phyloP scores from a whole-genome alignment of 164 flowering plant species.

The Echeveria elegans region DNA sequence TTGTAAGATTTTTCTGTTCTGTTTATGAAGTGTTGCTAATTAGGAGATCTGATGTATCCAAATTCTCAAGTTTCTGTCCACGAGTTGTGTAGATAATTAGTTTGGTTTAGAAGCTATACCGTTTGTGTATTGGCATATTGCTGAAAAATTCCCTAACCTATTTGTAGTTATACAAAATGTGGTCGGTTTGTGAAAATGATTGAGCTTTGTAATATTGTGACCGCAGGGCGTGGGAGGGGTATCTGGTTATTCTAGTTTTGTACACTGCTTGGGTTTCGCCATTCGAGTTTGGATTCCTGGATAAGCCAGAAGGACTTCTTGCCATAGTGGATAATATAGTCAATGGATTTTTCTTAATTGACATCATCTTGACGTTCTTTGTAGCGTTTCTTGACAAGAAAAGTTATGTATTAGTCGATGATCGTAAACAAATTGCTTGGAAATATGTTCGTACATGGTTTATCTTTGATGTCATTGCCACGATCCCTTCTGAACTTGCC shows the following conservation, averaged over 20 bases:
- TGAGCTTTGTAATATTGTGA: neutral
- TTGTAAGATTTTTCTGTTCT: too few relatives aligned
- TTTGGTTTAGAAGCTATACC: too few relatives aligned
- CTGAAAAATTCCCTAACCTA: too few relatives aligned
- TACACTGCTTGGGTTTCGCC: conserved; percentile 91
- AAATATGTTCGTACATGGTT: conserved; percentile 56
- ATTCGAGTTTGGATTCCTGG: conserved; percentile 79
- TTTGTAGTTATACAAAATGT: neutral
- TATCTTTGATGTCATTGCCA: conserved; percentile 72
- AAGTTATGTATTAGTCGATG: conserved; percentile 55
- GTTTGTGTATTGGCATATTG: too few relatives aligned
- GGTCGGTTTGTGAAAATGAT: neutral
- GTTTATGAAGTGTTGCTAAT: too few relatives aligned
- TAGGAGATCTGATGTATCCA: too few relatives aligned
- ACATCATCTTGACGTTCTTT: conserved; percentile 76
- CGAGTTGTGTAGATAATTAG: too few relatives aligned
- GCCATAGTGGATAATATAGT: conserved; percentile 67
- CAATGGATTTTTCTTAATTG: conserved; percentile 81
- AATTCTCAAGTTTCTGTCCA: too few relatives aligned
- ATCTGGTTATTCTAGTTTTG: conserved; percentile 7
- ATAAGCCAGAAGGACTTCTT: conserved; percentile 35
- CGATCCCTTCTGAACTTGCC: conserved; percentile 71
- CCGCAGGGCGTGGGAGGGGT: conserved; percentile 3
- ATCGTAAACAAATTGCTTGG: conserved; percentile 60
- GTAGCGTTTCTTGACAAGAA: conserved; percentile 72